Conservation (phyloP, 2,329 filamentous ascomycete species). For the Alternaria hordeiaustralica region DNA sequence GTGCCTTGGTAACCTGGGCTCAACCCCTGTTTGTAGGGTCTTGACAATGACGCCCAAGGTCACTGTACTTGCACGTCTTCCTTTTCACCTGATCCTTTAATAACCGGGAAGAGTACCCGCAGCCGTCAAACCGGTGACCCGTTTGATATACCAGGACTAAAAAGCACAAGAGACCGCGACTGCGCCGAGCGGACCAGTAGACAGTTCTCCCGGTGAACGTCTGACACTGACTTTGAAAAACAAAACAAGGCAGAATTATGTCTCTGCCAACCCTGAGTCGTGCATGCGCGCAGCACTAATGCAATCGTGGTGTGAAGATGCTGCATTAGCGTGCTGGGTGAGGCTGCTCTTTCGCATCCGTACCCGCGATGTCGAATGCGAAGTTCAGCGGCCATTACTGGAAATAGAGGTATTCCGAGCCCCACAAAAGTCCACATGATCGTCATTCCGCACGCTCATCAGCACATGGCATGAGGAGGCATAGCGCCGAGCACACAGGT, state of each 20-base stretch:
- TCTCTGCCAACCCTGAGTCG: constrained; percentile 10
- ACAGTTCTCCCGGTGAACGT: constrained; percentile 10
- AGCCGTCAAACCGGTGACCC: constrained; percentile 7
- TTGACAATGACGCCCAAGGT: background rate
- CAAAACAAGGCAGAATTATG: constrained; percentile 7
- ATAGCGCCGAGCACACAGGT: background rate
- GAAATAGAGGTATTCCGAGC: background rate
- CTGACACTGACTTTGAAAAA: constrained; percentile 10
- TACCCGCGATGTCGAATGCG: constrained; percentile 5
- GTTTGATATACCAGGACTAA: constrained; percentile 1
- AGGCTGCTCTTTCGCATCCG: constrained; percentile 16
- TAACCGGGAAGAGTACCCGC: constrained; percentile 1
- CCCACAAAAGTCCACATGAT: constrained; percentile 4
- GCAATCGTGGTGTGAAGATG: constrained; percentile 17
- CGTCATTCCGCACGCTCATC: background rate
- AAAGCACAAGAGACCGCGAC: background rate
- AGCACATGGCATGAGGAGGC: background rate
- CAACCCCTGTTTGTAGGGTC: constrained; percentile 8
- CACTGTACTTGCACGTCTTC: background rate
- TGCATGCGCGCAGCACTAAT: constrained; percentile 8
- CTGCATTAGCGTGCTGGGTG: constrained; percentile 23
- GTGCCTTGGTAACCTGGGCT: constrained; percentile 8
- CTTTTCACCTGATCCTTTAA: background rate
- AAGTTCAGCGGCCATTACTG: constrained; percentile 5
- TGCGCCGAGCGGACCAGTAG: constrained; percentile 7